Evolutionary conservation across 2,329 filamentous ascomycete species (phyloP), one percentile per base, ranked within the genome.

Genomic region (Pyrenochaeta sp.): DNA sequence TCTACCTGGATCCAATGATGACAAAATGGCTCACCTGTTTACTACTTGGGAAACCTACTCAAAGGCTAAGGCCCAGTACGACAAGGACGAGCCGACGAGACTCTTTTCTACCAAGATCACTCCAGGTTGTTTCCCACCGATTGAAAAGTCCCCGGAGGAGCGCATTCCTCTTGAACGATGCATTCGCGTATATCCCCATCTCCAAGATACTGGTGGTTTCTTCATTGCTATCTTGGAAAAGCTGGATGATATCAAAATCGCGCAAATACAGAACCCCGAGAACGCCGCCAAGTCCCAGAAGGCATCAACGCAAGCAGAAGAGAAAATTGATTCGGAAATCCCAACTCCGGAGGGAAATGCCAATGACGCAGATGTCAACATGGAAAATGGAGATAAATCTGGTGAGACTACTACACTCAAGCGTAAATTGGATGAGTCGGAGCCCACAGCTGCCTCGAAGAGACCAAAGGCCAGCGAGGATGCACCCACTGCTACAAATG

Each of bases 161-260:
- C 81, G 72, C 23, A 79, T 96, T 17, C 91, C 91, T 11, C 81
- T 97, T 13, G 89, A 96, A 62, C 84, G 88, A 48, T 96, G 93
- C 73, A 92, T 97, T 81, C 84, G 94, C 51, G 86, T 99, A 6
- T 99, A 97, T 70, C 89, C 92, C 22, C 94, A 99, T 71, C 81
- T 91, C 66, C 94, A 99, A 73, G 91, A 99, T 62, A 99, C 94
- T 3, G 94, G 94, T 42, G 93, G 88, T 15, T 99, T 99, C 80
- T 99, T 99, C 76, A 96, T 99, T 67, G 88, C 91, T 0, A 92
- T 96, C 0, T 75, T 99, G 13, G 89, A 96, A 77, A 99, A 99
- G 80, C 86, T 87, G 68, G 82, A 84, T 18, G 94, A 96, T 42
- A 68, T 68, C 48, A 70, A 69, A 49, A 53, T 65, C 37, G 51